These are phyloP conservation scores for Prunus yedoensis DNA, from an alignment of 331 rosid species.

Conservation along the genomic window DNA sequence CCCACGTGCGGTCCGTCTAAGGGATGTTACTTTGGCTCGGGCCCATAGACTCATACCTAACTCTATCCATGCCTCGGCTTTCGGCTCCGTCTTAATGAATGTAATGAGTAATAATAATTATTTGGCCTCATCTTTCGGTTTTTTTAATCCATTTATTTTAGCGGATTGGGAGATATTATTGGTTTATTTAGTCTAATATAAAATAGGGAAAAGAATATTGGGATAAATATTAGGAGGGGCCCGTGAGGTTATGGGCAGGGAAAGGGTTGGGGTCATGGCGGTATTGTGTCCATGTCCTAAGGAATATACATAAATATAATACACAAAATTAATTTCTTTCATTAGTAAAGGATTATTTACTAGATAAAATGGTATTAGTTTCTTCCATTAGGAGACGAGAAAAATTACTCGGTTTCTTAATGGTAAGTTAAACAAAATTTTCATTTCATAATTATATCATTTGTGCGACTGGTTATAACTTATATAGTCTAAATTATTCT, in stretches of 20 bases:
- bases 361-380: too few species aligned
- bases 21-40: background rate
- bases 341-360: too few species aligned
- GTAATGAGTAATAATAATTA: background rate
- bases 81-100: background rate
- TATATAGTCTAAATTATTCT: too few species aligned
- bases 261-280: background rate
- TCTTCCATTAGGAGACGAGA: too few species aligned
- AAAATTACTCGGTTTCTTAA: too few species aligned
- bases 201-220: background rate
- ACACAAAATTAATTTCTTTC: too few species aligned
- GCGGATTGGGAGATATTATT: background rate
- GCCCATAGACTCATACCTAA: background rate
- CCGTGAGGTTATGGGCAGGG: constrained; percentile 5
- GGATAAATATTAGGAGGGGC: background rate
- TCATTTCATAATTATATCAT: too few species aligned
- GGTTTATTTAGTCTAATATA: background rate
- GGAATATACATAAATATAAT: background rate
- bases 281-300: constrained; percentile 1
- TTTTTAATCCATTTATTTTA: background rate
- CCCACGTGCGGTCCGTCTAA: constrained; percentile 2
- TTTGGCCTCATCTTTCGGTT: background rate
- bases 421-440: too few species aligned
- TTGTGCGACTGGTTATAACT: too few species aligned
- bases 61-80: background rate